Base-by-base conservation (phyloP, 495 filamentous ascomycete species). In the Pyrenula aspistea region DNA sequence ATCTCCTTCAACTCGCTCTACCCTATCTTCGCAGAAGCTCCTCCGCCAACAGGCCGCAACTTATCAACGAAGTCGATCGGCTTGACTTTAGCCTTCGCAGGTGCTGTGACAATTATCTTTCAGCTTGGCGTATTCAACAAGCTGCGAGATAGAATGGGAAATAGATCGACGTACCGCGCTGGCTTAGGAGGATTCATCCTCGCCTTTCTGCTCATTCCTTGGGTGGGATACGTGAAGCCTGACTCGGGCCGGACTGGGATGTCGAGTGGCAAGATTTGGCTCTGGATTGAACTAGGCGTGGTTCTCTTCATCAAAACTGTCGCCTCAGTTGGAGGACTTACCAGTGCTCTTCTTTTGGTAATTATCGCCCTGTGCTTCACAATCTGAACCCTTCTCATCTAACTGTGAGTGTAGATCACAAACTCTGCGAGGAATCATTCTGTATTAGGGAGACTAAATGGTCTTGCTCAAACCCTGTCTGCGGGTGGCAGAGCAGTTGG, bases 381-480 rank as follows among this genome's bases (percentile, higher is more conserved):
- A 31, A 12, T 2, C 48, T 22, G 63, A 10, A 60, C 36, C 48
- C n/a, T n/a, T n/a, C n/a, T n/a, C n/a, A 22, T 3, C 25, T 60
- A 49, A 58, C 56, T 61, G 58, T 66, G 48, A 22, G 11, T 56
- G 10, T 47, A 94, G 89, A 86, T 98, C 61, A 98, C 92, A 22
- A 98, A 98, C 63, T 90, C 88, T 1, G 88, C 89, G 1, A 89
- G 88, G 0, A 88, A 90, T 31, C 80, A 95, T 66, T 84, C 85
- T 20, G 89, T 89, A 2, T 77, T 98, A 0, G 93, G 93, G 11
- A 91, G 87, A 0, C 73, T 98, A 24, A 96, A 97, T 60, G 93
- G 93, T 24, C 83, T 98, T 20, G 93, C 93, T 2, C 93, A 98
- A 68, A 94, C 90, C 0, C 81, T 98, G 1, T 93, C 89, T 8